Percentiles rank a stretch among this genome's conserved stretches.
These are phyloP conservation scores for Gelatoporia subvermispora DNA, from an alignment of 768 basidiomycete genomes.

Conservation along the genomic window DNA sequence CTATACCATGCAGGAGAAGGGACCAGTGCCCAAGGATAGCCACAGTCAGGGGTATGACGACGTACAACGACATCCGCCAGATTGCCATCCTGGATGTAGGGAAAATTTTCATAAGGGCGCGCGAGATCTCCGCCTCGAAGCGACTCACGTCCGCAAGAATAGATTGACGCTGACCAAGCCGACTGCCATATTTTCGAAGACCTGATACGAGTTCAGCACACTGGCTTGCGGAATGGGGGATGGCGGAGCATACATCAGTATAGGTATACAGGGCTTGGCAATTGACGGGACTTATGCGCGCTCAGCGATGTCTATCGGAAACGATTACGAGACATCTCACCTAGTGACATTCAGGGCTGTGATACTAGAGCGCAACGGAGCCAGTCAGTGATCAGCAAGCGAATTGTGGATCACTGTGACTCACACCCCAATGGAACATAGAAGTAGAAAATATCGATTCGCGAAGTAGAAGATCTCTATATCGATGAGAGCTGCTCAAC, in stretches of 20 bases:
- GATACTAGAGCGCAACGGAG: slow-evolving; percentile 15
- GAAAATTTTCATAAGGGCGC: neutral
- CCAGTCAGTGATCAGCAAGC: neutral
- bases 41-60: slow-evolving; percentile 45
- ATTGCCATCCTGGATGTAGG: slow-evolving; percentile 46
- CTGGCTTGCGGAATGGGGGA: neutral
- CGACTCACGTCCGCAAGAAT: slow-evolving; percentile 39
- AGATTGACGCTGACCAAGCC: slow-evolving; percentile 45
- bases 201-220: slow-evolving; percentile 15
- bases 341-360: slow-evolving; percentile 34
- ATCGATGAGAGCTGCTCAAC: neutral
- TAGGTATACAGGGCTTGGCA: slow-evolving; percentile 45
- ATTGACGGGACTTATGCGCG: slow-evolving; percentile 29
- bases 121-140: neutral
- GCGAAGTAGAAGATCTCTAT: slow-evolving; percentile 40
- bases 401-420: slow-evolving; percentile 8
- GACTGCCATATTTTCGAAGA: slow-evolving; percentile 39
- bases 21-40: slow-evolving; percentile 70
- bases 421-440: slow-evolving; percentile 44
- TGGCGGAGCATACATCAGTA: slow-evolving; percentile 33
- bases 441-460: slow-evolving; percentile 39
- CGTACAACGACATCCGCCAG: slow-evolving; percentile 53
- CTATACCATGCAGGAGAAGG: slow-evolving; percentile 56
- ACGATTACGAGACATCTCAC: slow-evolving; percentile 12
- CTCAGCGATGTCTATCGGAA: neutral